phyloP scores from a whole-genome alignment of 805 yeast genomes.

The Crinitomyces ghanaensis region DNA sequence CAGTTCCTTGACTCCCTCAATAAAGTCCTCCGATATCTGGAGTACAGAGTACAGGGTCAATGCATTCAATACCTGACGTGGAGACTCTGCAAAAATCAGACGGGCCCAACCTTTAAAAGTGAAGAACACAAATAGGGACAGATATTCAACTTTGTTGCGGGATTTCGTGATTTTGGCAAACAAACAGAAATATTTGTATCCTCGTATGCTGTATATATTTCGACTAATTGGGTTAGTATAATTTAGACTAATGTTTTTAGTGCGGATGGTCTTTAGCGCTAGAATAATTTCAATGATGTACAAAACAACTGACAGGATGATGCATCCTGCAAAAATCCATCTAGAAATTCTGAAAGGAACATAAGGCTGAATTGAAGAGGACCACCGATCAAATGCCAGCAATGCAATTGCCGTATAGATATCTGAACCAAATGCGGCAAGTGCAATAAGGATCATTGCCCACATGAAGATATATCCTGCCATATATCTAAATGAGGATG shows the following conservation, averaged over 20 bases:
- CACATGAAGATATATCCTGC: conserved; percentile 25
- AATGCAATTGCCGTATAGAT: conserved; percentile 68
- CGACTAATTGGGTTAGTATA: conserved; percentile 60
- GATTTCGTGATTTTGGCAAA: conserved; percentile 57
- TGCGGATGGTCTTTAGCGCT: conserved; percentile 47
- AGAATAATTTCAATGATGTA: conserved; percentile 44
- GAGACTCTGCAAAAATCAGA: conserved; percentile 67
- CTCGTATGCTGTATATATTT: conserved; percentile 41
- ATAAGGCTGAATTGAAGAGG: conserved; percentile 37
- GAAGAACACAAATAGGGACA: conserved; percentile 53
- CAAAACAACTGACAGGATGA: conserved; percentile 53
- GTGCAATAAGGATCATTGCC: conserved; percentile 35
- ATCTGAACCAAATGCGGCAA: conserved; percentile 52
- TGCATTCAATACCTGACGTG: conserved; percentile 78
- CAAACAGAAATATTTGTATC: conserved; percentile 61
- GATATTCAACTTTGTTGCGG: conserved; percentile 51
- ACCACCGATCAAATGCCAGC: conserved; percentile 63
- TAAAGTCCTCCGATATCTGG: conserved; percentile 24
- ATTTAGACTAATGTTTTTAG: conserved; percentile 55
- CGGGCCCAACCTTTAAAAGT: conserved; percentile 52
- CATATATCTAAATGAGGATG: conserved; percentile 17
- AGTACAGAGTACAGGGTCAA: conserved; percentile 51
- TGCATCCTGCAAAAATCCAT: conserved; percentile 77
- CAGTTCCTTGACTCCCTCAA: conserved; percentile 36
- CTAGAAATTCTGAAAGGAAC: conserved; percentile 40